Percentiles rank a stretch among this genome's conserved stretches.
These are phyloP conservation scores for Glycine latifolia DNA, from an alignment of 306 rosid species.

Conservation along the genomic window DNA sequence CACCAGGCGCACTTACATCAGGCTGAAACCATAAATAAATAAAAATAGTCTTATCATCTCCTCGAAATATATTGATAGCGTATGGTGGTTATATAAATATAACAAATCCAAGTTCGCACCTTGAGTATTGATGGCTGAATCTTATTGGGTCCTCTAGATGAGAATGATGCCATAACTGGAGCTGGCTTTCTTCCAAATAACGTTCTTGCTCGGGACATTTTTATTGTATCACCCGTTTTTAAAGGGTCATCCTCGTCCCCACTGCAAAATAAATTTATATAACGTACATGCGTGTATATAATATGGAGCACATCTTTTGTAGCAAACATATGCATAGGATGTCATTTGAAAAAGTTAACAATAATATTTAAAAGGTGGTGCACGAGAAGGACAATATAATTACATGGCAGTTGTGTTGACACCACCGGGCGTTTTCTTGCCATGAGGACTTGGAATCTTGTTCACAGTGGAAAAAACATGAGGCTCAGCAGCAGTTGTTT, in stretches of 20 bases:
- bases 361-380: too few relatives aligned
- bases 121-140: conserved; percentile 60
- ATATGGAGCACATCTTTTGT: too few relatives aligned
- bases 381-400: too few relatives aligned
- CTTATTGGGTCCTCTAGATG: conserved; percentile 58
- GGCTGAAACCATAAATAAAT: conserved; percentile 1
- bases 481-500: conserved; percentile 52
- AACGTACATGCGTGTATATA: too few relatives aligned
- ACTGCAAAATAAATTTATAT: neutral
- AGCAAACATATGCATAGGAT: too few relatives aligned
- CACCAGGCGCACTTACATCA: conserved; percentile 46
- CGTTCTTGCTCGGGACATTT: conserved; percentile 49
- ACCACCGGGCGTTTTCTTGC: too few relatives aligned
- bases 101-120: conserved; percentile 37
- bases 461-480: conserved; percentile 52
- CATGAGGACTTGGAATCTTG: too few relatives aligned
- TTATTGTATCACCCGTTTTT: conserved; percentile 4
- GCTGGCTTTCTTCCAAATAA: conserved; percentile 46
- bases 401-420: too few relatives aligned
- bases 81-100: too few relatives aligned
- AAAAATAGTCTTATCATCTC: too few relatives aligned
- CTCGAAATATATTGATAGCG: too few relatives aligned
- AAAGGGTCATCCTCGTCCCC: conserved; percentile 43
- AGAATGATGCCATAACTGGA: conserved; percentile 49
- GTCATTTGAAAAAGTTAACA: too few relatives aligned